Conservation (phyloP, 306 rosid genomes). For the Quercus bicolor region DNA sequence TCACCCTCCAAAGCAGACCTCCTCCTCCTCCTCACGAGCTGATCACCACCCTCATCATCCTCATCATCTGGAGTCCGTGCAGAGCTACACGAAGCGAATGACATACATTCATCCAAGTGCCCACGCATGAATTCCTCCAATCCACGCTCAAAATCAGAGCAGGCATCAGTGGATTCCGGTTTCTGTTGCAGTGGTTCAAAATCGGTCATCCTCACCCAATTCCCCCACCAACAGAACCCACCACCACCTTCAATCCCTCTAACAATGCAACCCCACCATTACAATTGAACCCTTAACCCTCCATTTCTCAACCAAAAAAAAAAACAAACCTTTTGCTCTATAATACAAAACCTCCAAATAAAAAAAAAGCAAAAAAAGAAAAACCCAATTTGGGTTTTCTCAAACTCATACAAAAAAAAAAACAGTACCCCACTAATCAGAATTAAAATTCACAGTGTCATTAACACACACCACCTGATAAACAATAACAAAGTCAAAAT, state of each 20-base stretch:
- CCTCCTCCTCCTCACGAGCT: conserved; percentile 83
- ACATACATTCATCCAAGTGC: conserved; percentile 92
- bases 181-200: conserved; percentile 84
- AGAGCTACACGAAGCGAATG: conserved; percentile 95
- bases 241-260: conserved; percentile 33
- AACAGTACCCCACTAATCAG: conserved; percentile 39
- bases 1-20: conserved; percentile 95
- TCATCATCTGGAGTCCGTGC: conserved; percentile 68
- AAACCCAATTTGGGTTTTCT: conserved; percentile 38
- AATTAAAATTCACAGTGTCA: conserved; percentile 40
- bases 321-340: conserved; percentile 22
- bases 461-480: conserved; percentile 43
- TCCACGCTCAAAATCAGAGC: conserved; percentile 72
- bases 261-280: conserved; percentile 24
- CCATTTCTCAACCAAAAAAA: conserved; percentile 31
- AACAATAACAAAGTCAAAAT: conserved; percentile 32
- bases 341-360: conserved; percentile 31
- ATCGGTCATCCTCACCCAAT: conserved; percentile 71
- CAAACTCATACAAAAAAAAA: conserved; percentile 20
- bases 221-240: conserved; percentile 27
- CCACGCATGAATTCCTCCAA: conserved; percentile 92
- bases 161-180: conserved; percentile 85
- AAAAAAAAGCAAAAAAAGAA: conserved; percentile 42
- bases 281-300: conserved; percentile 22
- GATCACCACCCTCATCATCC: conserved; percentile 87